Percentiles rank a stretch among this genome's conserved stretches.
These are phyloP conservation scores for Chytridium lagenaria DNA, from an alignment of 371 early-diverging fungal genomes.

Conservation along the genomic window DNA sequence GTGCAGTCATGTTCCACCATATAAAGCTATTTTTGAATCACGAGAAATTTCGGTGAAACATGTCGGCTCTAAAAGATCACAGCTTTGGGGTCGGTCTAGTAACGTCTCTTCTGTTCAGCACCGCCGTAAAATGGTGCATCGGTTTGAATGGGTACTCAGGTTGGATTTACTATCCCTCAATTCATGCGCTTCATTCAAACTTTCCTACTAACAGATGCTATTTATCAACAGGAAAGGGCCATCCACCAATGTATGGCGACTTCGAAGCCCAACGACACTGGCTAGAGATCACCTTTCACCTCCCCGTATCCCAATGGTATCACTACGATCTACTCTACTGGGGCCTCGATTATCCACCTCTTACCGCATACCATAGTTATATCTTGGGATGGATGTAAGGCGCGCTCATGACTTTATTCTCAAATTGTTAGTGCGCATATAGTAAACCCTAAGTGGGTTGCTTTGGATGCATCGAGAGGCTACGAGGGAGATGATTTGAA, in stretches of 20 bases:
- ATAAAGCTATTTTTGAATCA: no score
- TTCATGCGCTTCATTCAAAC: no score
- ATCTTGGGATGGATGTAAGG: conserved; percentile 77
- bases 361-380: conserved; percentile 92
- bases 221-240: no score
- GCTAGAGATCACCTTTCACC: conserved; percentile 89
- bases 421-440: conserved; percentile 64
- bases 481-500: conserved; percentile 73
- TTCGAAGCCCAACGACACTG: conserved; percentile 98
- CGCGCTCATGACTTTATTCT: not conserved
- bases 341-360: conserved; percentile 95
- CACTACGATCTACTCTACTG: conserved; percentile 85
- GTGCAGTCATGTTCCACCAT: no score
- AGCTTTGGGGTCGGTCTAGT: no score
- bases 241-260: conserved; percentile 88
- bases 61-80: no score
- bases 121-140: no score
- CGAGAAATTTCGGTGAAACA: no score
- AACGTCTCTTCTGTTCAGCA: no score
- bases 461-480: conserved; percentile 83
- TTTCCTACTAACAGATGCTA: no score
- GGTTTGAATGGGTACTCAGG: no score
- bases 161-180: no score
- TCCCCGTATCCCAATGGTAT: conserved; percentile 87
- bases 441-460: conserved; percentile 86